These are phyloP conservation scores for Trichoderma simmonsii DNA, from an alignment of 2,329 filamentous ascomycete species.

Conservation along the genomic window DNA sequence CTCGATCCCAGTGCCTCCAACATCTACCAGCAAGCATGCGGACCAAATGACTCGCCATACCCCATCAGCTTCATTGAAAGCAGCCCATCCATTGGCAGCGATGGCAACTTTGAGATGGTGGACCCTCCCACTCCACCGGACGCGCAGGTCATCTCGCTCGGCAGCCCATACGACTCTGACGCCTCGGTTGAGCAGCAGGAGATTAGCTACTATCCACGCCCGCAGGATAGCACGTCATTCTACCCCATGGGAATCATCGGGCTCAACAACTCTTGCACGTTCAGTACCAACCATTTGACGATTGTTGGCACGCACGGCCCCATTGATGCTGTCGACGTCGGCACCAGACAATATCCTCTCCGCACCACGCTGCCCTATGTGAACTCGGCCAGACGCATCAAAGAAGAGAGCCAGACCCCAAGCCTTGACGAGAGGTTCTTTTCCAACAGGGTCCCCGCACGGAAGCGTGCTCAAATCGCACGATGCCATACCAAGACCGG, in stretches of 20 bases:
- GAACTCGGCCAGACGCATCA: neutral
- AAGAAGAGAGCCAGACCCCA: neutral
- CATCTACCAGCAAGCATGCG: neutral
- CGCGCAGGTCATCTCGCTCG: neutral
- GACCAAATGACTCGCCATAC: neutral
- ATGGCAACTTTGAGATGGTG: neutral
- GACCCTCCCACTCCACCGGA: constrained; percentile 15
- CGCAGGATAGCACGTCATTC: neutral
- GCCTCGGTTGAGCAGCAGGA: neutral
- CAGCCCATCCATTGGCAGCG: constrained; percentile 13
- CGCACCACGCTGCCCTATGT: neutral
- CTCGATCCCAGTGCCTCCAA: neutral
- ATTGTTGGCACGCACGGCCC: neutral
- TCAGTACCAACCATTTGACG: neutral
- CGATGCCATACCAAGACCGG: neutral
- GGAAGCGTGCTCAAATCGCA: neutral
- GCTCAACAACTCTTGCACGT: neutral
- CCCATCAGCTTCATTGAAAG: constrained; percentile 2
- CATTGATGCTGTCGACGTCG: neutral
- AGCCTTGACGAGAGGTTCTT: neutral
- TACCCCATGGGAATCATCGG: neutral
- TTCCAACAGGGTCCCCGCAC: neutral
- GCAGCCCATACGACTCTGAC: constrained; percentile 2
- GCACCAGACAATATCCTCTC: neutral
- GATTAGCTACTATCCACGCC: neutral